These are phyloP conservation scores for Penicillium vulpinum DNA, from an alignment of 2,329 filamentous ascomycete genomes.

Conservation along the genomic window DNA sequence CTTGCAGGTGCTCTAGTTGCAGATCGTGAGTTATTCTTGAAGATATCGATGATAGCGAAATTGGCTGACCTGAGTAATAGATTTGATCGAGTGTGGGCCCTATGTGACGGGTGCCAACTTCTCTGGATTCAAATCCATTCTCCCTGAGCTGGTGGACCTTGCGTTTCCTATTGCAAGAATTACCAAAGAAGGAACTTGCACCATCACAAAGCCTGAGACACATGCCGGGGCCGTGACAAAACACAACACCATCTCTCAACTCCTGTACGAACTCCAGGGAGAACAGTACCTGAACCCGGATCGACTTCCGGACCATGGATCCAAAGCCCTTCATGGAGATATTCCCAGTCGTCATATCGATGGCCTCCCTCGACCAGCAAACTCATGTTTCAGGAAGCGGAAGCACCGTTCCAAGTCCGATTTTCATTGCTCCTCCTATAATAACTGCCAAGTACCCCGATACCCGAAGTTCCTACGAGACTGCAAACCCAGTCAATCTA, in stretches of 20 bases:
- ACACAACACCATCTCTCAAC: constrained; percentile 46
- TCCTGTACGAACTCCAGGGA: constrained; percentile 53
- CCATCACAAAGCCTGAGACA: constrained; percentile 52
- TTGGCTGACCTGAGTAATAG: neutral
- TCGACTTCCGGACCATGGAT: constrained; percentile 40
- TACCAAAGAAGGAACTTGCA: constrained; percentile 45
- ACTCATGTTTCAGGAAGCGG: constrained; percentile 1
- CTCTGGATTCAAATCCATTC: constrained; percentile 34
- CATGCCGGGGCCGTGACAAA: constrained; percentile 45
- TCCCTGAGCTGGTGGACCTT: constrained; percentile 8
- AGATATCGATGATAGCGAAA: too few species aligned
- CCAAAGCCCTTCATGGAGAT: constrained; percentile 40
- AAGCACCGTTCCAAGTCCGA: too few species aligned
- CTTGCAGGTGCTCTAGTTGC: constrained; percentile 19
- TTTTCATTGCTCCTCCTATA: too few species aligned
- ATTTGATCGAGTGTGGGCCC: constrained; percentile 33
- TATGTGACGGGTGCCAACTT: constrained; percentile 38
- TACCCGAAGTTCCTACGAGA: constrained; percentile 4
- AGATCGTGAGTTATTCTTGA: constrained; percentile 14
- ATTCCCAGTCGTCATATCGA: constrained; percentile 38
- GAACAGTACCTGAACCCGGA: constrained; percentile 50
- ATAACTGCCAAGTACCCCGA: too few species aligned
- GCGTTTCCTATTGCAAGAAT: constrained; percentile 36
- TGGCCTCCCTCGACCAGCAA: constrained; percentile 28
- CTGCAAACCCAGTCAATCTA: constrained; percentile 1